Base-by-base conservation (phyloP, 805 yeast genomes). In the Kodamaea nitidulidarum region DNA sequence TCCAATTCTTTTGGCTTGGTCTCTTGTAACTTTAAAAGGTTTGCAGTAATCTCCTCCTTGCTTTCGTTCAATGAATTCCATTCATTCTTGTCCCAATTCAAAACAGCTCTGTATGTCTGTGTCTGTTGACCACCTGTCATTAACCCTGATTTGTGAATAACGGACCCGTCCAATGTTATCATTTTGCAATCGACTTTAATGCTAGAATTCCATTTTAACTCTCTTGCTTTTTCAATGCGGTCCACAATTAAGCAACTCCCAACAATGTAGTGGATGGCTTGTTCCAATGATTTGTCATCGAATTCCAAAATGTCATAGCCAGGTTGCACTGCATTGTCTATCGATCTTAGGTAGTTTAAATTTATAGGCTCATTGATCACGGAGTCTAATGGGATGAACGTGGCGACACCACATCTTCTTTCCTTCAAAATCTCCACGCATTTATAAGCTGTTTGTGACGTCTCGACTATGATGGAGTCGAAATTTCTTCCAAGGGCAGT, bases 91-190 rank as follows among this genome's bases (percentile, higher is more conserved):
- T 81, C 88, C 95, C 95, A 87, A 46, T 76, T 71, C 41, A 64
- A 46, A 8, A 47, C 41, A 0, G 56, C 52, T 9, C 71, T 67
- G n/a, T 69, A 60, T 15, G 49, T 54, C 28, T 67, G 67, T n/a
- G 69, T 68, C 4, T 78, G 70, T 20, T 70, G 64, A 48, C 97
- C 97, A 57, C 97, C 97, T 7, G 97, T 84, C 95, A 93, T 87
- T 26, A 88, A 69, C 5, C 96, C 96, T 4, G 91, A 81, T 51
- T 78, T 80, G 54, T 87, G 88, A 34, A 93, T 84, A 21, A 88
- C 68, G 0, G 91, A 77, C 2, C 98, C 98, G 36, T 87, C 88
- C 10, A 87, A 52, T 0, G 96, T 77, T 2, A 90, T 95, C 35
- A 84, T 58, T 56, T 85, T 88, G 35, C 73, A 72, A 5, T 65